Evolutionary conservation across 2,329 filamentous ascomycete genomes (phyloP), one percentile per base, ranked within the genome.

Genomic region (Claviceps sp.): DNA sequence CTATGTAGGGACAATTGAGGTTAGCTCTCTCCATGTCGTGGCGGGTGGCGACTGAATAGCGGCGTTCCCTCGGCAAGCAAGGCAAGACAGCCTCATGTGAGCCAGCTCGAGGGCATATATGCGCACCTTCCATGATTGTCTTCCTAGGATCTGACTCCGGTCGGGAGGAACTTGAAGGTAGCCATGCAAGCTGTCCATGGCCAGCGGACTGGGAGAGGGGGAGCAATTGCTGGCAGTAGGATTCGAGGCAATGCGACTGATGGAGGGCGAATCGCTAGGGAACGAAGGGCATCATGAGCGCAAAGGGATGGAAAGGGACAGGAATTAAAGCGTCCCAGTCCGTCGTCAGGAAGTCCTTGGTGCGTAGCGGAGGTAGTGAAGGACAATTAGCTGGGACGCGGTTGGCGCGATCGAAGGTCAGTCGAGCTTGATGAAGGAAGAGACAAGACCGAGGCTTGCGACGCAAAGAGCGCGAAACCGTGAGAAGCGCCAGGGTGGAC

Each of bases 61-160:
- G 24, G 8, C 16, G 43, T 45, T 30, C 30, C 16, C 7, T 17
- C 22, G 24, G 24, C 10, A 10, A 45, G 22, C 43, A 45, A 34
- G 43, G 24, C 24, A 46, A 46, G 24, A 46, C 22, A 46, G 16
- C 34, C 26, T 26, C 10, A 19, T 16, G 26, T 40, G n/a, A 42
- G 30, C 17, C 44, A 37, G 39, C 24, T 8, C 37, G 42, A 50
- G 37, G 37, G 26, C n/a, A 55, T 47, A 38, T 26, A n/a, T 50
- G 41, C 68, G 50, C 59, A 77, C 75, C 71, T 78, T 78, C 75
- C 75, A 78, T 47, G 71, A 58, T 48, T 73, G 69, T 56, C 73
- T 67, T 44, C 73, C 73, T 49, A 78, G 68, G 44, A 78, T 73
- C 55, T 73, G 72, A 51, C 68, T 69, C 48, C 74, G 66, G 51